Percentiles rank a stretch among this genome's conserved stretches.
These are phyloP conservation scores for Fusarium brevicatenulatum DNA, from an alignment of 2,329 filamentous ascomycete species.

Conservation along the genomic window DNA sequence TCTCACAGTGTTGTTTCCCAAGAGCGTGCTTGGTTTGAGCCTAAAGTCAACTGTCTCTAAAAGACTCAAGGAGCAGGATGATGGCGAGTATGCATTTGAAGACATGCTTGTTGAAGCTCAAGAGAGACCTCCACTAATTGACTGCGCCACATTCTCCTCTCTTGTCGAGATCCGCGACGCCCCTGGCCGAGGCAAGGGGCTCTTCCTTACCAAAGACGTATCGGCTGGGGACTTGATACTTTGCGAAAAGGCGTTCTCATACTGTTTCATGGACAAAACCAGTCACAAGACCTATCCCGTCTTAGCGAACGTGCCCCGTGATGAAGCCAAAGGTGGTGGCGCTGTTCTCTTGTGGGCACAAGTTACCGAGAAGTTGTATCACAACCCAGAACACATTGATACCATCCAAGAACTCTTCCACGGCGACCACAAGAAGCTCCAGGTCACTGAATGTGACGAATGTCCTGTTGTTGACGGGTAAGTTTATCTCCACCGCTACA, in stretches of 20 bases:
- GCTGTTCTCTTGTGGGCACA: slow-evolving; percentile 54
- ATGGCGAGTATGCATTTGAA: slow-evolving; percentile 52
- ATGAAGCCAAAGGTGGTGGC: slow-evolving; percentile 48
- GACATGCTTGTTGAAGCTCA: slow-evolving; percentile 51
- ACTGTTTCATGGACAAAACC: slow-evolving; percentile 46
- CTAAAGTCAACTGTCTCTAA: slow-evolving; percentile 34
- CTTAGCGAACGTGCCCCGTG: slow-evolving; percentile 51
- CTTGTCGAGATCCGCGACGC: slow-evolving; percentile 55
- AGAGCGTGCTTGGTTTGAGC: slow-evolving; percentile 39
- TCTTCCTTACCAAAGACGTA: slow-evolving; percentile 61
- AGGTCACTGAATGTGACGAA: slow-evolving; percentile 46
- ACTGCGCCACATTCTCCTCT: slow-evolving; percentile 58
- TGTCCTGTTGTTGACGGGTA: slow-evolving; percentile 58
- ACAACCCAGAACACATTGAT: slow-evolving; percentile 46
- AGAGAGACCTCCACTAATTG: slow-evolving; percentile 54
- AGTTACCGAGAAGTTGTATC: slow-evolving; percentile 57
- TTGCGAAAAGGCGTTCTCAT: slow-evolving; percentile 65
- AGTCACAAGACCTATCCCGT: background rate
- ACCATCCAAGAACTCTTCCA: slow-evolving; percentile 49
- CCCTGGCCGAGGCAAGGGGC: slow-evolving; percentile 56
- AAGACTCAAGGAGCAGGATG: slow-evolving; percentile 52
- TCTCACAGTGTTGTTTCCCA: slow-evolving; percentile 48
- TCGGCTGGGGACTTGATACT: slow-evolving; percentile 62
- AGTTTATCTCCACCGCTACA: slow-evolving; percentile 25
- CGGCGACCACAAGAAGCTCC: slow-evolving; percentile 50